Percentiles rank a stretch among this genome's conserved stretches.
Evolutionary conservation across 768 basidiomycete species (phyloP).

Genomic region (Galerina marginata): DNA sequence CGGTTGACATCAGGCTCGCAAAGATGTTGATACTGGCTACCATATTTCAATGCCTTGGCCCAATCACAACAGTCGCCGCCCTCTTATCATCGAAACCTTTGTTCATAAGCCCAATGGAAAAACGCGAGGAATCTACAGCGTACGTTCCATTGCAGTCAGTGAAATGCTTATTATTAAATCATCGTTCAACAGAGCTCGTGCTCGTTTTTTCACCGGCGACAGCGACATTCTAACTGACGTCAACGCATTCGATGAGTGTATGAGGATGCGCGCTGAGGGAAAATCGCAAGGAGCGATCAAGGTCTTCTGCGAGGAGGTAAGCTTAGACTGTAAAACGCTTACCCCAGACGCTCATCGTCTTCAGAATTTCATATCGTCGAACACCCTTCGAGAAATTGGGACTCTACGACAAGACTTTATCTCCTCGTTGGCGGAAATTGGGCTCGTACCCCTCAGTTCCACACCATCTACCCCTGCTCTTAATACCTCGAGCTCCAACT

Average conservation of each 20-base stretch:
- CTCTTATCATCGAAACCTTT: constrained; percentile 87
- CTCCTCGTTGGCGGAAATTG: constrained; percentile 68
- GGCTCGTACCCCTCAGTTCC: constrained; percentile 61
- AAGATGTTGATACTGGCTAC: constrained; percentile 93
- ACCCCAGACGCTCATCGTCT: not conserved
- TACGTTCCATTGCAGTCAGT: constrained; percentile 36
- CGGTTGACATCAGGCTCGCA: constrained; percentile 84
- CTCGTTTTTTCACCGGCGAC: constrained; percentile 67
- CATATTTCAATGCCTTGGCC: constrained; percentile 83
- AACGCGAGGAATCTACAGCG: constrained; percentile 80
- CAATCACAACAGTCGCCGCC: constrained; percentile 82
- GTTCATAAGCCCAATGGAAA: constrained; percentile 82
- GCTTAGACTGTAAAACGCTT: not conserved
- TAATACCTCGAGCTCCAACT: constrained; percentile 68
- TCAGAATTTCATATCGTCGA: constrained; percentile 83
- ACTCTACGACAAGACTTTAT: constrained; percentile 81
- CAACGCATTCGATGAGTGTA: constrained; percentile 72
- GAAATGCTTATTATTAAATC: not conserved
- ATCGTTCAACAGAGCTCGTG: constrained; percentile 61
- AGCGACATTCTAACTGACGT: constrained; percentile 89
- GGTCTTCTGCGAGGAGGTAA: constrained; percentile 75
- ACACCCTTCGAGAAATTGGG: constrained; percentile 78
- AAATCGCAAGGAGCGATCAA: constrained; percentile 51
- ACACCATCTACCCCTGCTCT: constrained; percentile 53
- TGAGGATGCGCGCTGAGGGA: constrained; percentile 53